Conservation (phyloP, 768 basidiomycete species). For the Calocera cornea region DNA sequence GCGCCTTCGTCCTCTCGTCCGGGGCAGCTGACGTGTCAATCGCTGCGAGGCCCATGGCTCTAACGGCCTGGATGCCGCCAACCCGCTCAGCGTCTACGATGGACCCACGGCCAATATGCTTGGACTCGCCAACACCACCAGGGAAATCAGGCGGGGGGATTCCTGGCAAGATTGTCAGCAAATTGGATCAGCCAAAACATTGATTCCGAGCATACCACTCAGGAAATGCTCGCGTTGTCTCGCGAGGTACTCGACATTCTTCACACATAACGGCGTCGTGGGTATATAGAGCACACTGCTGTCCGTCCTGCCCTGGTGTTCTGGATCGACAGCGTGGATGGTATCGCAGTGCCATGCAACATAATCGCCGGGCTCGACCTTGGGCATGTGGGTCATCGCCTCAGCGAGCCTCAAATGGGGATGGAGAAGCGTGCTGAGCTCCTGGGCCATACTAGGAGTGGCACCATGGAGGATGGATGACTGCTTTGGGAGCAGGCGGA, state of each 20-base stretch:
- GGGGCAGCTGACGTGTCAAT: not conserved
- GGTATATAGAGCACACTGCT: constrained; percentile 19
- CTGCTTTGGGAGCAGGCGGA: constrained; percentile 9
- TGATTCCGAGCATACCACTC: not conserved
- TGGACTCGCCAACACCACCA: constrained; percentile 10
- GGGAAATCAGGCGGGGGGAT: constrained; percentile 10
- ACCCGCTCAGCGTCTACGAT: constrained; percentile 5
- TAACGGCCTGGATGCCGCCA: not conserved
- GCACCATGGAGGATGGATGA: constrained; percentile 20
- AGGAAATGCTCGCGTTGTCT: constrained; percentile 6
- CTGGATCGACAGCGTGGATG: constrained; percentile 17
- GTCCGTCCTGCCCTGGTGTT: constrained; percentile 15
- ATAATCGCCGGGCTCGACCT: constrained; percentile 24
- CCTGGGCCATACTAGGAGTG: constrained; percentile 19
- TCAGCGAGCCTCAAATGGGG: constrained; percentile 22
- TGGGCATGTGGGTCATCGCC: constrained; percentile 23
- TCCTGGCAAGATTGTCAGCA: not conserved
- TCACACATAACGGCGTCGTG: constrained; percentile 10
- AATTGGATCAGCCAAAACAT: not conserved
- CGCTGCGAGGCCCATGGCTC: constrained; percentile 7
- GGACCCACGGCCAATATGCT: not conserved
- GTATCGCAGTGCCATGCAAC: constrained; percentile 14
- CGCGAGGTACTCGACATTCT: constrained; percentile 8
- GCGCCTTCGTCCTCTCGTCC: constrained; percentile 2
- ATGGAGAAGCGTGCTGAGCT: constrained; percentile 22